Evolutionary conservation across 331 rosid species (phyloP).

Genomic region (Quercus tomentella): DNA sequence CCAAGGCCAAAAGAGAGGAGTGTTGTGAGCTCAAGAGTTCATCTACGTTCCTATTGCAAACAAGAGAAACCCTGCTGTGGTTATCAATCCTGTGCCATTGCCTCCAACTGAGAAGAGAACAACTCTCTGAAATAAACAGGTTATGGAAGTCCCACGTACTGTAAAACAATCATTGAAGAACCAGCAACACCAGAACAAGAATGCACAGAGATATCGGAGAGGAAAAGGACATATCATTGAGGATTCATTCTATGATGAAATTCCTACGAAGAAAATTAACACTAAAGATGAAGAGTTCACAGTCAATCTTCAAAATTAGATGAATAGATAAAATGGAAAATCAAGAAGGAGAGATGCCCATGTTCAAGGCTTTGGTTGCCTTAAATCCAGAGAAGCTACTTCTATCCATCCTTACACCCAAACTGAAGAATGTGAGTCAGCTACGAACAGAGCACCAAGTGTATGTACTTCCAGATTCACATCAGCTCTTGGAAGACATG

Average conservation of each 20-base stretch:
- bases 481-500: slow-evolving; percentile 75
- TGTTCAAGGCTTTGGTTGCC: slow-evolving; percentile 81
- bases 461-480: slow-evolving; percentile 96
- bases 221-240: slow-evolving; percentile 60
- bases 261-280: slow-evolving; percentile 47
- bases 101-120: slow-evolving; percentile 37
- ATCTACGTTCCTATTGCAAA: slow-evolving; percentile 29
- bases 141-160: slow-evolving; percentile 16
- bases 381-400: slow-evolving; percentile 51
- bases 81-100: slow-evolving; percentile 37
- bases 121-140: slow-evolving; percentile 24
- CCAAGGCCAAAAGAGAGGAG: slow-evolving; percentile 79
- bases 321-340: slow-evolving; percentile 44
- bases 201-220: slow-evolving; percentile 22
- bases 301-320: slow-evolving; percentile 29
- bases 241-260: slow-evolving; percentile 55
- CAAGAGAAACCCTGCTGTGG: slow-evolving; percentile 25
- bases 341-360: slow-evolving; percentile 60
- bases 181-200: slow-evolving; percentile 81
- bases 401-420: slow-evolving; percentile 67
- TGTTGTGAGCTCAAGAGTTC: slow-evolving; percentile 42
- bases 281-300: slow-evolving; percentile 35
- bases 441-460: slow-evolving; percentile 92
- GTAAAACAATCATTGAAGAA: slow-evolving; percentile 90
- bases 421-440: slow-evolving; percentile 72